These are phyloP conservation scores for Cladosporium sp. DNA, from an alignment of 2,329 filamentous ascomycete genomes.

Conservation along the genomic window DNA sequence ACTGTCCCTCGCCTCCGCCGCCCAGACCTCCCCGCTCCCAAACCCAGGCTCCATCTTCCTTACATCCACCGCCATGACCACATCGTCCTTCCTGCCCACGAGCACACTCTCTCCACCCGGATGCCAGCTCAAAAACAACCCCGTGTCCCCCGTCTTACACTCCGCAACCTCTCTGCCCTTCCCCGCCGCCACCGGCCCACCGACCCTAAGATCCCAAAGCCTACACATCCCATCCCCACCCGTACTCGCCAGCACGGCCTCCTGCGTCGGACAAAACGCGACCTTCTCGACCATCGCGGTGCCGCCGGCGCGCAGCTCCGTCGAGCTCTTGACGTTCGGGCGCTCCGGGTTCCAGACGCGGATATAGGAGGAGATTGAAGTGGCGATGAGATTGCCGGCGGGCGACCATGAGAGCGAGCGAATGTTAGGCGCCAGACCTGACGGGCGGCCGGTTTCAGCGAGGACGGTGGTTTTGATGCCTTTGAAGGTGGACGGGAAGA, in stretches of 20 bases:
- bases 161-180: conserved; percentile 51
- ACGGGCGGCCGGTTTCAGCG: conserved; percentile 40
- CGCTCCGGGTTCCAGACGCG: conserved; percentile 82
- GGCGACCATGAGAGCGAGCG: conserved; percentile 77
- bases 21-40: conserved; percentile 15
- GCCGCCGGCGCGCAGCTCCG: conserved; percentile 60
- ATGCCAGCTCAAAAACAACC: conserved; percentile 62
- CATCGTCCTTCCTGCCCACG: conserved; percentile 68
- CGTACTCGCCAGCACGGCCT: conserved; percentile 74
- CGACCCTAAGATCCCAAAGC: conserved; percentile 74
- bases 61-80: conserved; percentile 36
- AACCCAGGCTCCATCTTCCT: conserved; percentile 23
- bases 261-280: conserved; percentile 74
- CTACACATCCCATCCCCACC: conserved; percentile 72
- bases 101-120: conserved; percentile 69
- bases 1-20: conserved; percentile 25
- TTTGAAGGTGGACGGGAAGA: conserved; percentile 66
- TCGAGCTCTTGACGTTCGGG: conserved; percentile 70
- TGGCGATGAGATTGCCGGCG: conserved; percentile 78
- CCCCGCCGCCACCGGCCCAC: conserved; percentile 27
- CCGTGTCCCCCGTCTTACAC: conserved; percentile 52
- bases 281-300: conserved; percentile 65
- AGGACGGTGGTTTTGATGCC: conserved; percentile 71
- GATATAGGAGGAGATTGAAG: conserved; percentile 69
- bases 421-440: conserved; percentile 34